Evolutionary conservation across 306 rosid genomes (phyloP).

Genomic region (Senna tora): DNA sequence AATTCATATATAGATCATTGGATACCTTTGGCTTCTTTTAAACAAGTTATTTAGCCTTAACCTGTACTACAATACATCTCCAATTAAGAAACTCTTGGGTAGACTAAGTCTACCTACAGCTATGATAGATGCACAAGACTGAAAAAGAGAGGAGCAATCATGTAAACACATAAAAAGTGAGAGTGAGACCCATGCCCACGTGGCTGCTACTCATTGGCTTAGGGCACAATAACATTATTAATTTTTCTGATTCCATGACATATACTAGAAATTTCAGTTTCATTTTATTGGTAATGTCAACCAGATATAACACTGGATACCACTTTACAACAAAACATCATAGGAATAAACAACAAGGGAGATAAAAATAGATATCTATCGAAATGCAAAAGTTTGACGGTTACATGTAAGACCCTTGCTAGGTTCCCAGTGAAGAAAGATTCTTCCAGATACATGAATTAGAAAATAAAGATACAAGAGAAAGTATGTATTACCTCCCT

Average conservation of each 20-base stretch:
- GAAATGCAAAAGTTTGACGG: conserved; percentile 21
- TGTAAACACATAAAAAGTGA: background rate
- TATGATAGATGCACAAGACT: background rate
- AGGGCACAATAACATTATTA: conserved; percentile 6
- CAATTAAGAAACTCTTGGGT: background rate
- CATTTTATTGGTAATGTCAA: background rate
- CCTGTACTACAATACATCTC: conserved; percentile 1
- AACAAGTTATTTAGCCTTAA: conserved; percentile 8
- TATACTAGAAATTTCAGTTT: conserved; percentile 10
- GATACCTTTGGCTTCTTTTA: background rate
- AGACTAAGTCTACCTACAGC: background rate
- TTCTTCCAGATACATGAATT: conserved; percentile 12
- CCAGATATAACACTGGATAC: background rate
- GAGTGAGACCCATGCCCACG: background rate
- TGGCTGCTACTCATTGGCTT: background rate
- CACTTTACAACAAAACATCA: background rate
- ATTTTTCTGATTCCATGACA: conserved; percentile 10
- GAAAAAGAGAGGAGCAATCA: background rate
- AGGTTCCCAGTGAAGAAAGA: conserved; percentile 15
- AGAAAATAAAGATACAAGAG: conserved; percentile 9
- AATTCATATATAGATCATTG: conserved; percentile 1
- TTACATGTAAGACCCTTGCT: background rate
- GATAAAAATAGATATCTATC: background rate
- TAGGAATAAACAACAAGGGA: background rate
- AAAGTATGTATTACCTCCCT: conserved; percentile 73